Base-by-base conservation (phyloP, 805 yeast genomes). In the Nakazawaea ambrosiae region DNA sequence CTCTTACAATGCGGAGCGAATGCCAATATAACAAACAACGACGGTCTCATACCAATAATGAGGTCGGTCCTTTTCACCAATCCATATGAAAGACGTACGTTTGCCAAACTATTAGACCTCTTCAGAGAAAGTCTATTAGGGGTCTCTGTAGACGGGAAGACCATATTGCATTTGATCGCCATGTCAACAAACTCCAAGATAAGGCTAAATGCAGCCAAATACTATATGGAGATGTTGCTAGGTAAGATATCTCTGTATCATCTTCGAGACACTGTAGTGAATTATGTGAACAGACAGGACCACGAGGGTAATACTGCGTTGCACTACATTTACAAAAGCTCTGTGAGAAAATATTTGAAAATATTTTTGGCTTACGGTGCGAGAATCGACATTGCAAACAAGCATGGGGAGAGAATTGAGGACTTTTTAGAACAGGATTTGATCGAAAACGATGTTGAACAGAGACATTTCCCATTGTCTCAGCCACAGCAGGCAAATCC, bases 31-130 rank as follows among this genome's bases (percentile, higher is more conserved):
- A 59, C 72, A 12, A 83, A 83, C 49, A 70, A 77, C 42, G 70
- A 71, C 31, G 96, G 96, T 0, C 86, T 89, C 53, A 89, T 88
- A 17, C 94, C 97, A 4, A 64, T 92, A 27, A 82, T 90, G 60
- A 75, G 95, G 49, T 68, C 92, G 18, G 83, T 90, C 2, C 67
- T 80, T 48, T 92, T 88, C 63, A 89, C 95, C 35, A 92, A 92
- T 60, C 82, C 95, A 39, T 88, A 72, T 55, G 82, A 85, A 23
- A 68, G 83, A 45, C 72, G 88, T 44, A 76, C 90, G 12, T 90
- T 92, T 51, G 82, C 92, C 4, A 73, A 71, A 45, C 73, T 90
- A 2, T 72, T 87, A 34, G 92, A 85, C 37, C 62, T 88, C 33
- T 66, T 92, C 35, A 78, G 80, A 42, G 81, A 79, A 39, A 81